Conservation (phyloP, 2,329 filamentous ascomycete species). For the Sporothrix pseudoabietina region DNA sequence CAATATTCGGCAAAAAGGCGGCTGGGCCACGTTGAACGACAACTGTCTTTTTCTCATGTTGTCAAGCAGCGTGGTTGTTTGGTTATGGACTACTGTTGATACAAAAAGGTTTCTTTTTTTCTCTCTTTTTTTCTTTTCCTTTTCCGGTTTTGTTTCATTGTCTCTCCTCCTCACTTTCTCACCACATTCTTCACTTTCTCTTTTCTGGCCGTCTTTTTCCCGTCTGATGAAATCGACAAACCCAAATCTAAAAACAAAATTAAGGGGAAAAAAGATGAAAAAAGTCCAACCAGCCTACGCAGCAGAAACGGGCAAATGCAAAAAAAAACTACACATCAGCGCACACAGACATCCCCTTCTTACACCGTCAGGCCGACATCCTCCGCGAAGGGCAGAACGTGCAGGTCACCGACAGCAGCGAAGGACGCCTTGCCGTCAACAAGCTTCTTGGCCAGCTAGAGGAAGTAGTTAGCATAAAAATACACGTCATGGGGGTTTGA, state of each 20-base stretch:
- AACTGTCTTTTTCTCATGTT: constrained; percentile 27
- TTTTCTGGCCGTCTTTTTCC: constrained; percentile 20
- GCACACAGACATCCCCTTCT: constrained; percentile 36
- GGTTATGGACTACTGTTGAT: constrained; percentile 32
- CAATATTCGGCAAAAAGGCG: constrained; percentile 37
- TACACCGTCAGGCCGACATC: constrained; percentile 95
- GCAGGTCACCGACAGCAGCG: constrained; percentile 86
- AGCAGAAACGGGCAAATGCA: constrained; percentile 24
- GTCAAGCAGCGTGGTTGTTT: constrained; percentile 8
- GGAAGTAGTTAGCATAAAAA: not conserved
- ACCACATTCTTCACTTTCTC: not conserved
- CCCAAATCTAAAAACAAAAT: constrained; percentile 28
- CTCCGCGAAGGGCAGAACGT: constrained; percentile 86
- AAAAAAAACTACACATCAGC: not conserved
- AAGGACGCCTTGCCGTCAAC: constrained; percentile 88
- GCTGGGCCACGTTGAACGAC: constrained; percentile 46
- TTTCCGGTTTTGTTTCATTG: constrained; percentile 1
- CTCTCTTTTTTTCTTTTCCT: constrained; percentile 11
- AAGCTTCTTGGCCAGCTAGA: constrained; percentile 81
- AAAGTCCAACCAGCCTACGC: constrained; percentile 29
- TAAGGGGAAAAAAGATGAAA: not conserved
- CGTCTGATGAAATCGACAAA: constrained; percentile 20
- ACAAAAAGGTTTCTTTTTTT: constrained; percentile 29
- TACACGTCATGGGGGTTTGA: not conserved
- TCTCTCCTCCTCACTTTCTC: not conserved